phyloP scores from a whole-genome alignment of 495 filamentous ascomycete species.

The Tetracladium marchalianum region DNA sequence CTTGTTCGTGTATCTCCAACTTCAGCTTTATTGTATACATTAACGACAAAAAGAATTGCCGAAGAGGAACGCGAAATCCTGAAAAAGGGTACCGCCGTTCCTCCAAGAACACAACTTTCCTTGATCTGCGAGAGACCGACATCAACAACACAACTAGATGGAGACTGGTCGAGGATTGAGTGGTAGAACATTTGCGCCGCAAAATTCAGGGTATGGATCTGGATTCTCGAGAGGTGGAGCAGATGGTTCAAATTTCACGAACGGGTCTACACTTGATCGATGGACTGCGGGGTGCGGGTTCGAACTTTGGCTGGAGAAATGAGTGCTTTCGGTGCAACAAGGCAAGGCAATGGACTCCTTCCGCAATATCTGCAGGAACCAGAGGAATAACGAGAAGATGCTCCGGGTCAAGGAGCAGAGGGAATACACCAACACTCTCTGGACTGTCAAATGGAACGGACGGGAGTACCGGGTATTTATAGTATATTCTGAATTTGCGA shows the following conservation, averaged over 20 bases:
- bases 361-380: too few species aligned
- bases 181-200: too few species aligned
- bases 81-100: too few species aligned
- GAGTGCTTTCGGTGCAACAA: slow-evolving; percentile 13
- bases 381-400: background rate
- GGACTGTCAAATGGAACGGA: background rate
- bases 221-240: too few species aligned
- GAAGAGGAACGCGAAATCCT: background rate
- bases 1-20: too few species aligned
- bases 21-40: too few species aligned
- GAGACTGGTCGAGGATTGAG: too few species aligned
- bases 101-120: too few species aligned
- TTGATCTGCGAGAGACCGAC: background rate
- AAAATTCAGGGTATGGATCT: too few species aligned
- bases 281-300: slow-evolving; percentile 31
- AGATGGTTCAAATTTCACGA: too few species aligned
- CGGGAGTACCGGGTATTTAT: background rate
- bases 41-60: too few species aligned
- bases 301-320: slow-evolving; percentile 21
- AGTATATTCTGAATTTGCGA: background rate
- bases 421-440: background rate
- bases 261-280: background rate
- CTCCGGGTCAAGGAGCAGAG: background rate
- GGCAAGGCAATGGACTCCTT: background rate
- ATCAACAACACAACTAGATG: background rate